Evolutionary conservation across 306 rosid genomes (phyloP), one percentile per base, ranked within the genome.

Genomic region (Comarum palustre): DNA sequence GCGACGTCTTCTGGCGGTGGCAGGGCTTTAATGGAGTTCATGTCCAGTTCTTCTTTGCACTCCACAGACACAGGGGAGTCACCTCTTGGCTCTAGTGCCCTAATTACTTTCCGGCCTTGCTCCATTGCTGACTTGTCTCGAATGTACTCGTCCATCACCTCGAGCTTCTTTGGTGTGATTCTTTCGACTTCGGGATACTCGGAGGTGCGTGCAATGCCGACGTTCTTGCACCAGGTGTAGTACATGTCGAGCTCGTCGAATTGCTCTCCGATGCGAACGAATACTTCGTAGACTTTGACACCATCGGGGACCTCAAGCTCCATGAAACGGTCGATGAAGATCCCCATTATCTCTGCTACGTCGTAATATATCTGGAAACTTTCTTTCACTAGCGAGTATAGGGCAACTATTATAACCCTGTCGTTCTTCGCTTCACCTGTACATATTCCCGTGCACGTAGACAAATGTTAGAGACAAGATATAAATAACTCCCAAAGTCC

Each of bases 141-240:
- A 17, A 95, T 91, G 67, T 82, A 84, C 38, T 91, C 90, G 29
- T 91, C 99, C 96, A 95, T 91, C 51, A 87, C 76, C 80, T 91
- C 87, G 16, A 91, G 84, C 82, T 95, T 88, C 74, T 84, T 88
- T 0, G 78, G 80, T 0, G 96, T 87, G 67, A 95, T 84, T 78
- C 54, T 91, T 51, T 95, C 99, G 6, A 91, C 70, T 16, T 88
- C 93, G 0, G 99, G 99, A 58, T 88, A 95, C 76, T 95, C 97
- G 0, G 97, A 84, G 29, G 96, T 84, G 47, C 97, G 95, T 3
- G 89, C 91, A 13, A 95, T 71, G 22, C 96, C 97, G 55, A 75
- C 80, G 12, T 15, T 80, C 82, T 73, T 91, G 77, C 89, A 72
- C 99, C 97, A 95, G 68, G 58, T 9, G 47, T 88, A 87, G 84